Evolutionary conservation across 495 filamentous ascomycete species (phyloP).

Genomic region (Aspergillus avenaceus): DNA sequence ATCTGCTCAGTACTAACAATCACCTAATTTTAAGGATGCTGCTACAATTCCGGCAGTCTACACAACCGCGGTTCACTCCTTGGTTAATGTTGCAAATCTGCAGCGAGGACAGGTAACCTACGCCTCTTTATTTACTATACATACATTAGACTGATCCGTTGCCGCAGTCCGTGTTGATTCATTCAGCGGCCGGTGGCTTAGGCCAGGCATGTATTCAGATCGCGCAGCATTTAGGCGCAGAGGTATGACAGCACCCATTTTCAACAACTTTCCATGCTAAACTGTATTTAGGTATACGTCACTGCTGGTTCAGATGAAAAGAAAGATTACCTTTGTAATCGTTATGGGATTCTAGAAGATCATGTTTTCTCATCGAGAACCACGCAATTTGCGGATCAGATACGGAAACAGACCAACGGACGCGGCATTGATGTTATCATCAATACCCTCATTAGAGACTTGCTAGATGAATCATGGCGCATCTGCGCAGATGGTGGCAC

Average conservation of each 20-base stretch:
- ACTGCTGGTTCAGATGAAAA: neutral
- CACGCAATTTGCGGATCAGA: neutral
- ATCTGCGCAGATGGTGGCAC: neutral
- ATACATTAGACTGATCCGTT: too few species aligned
- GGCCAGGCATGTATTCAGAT: slow-evolving; percentile 56
- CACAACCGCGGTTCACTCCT: slow-evolving; percentile 22
- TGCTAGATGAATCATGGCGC: neutral
- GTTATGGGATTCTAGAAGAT: neutral
- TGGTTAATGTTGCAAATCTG: slow-evolving; percentile 22
- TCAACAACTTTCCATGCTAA: too few species aligned
- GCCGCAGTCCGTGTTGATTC: slow-evolving; percentile 51
- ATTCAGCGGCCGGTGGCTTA: slow-evolving; percentile 48
- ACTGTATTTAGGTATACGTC: too few species aligned
- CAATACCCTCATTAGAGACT: neutral
- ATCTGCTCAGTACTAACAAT: too few species aligned
- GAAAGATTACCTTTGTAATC: neutral
- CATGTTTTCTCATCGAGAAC: neutral
- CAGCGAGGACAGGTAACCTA: slow-evolving; percentile 15
- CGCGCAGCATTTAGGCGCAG: neutral
- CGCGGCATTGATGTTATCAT: neutral
- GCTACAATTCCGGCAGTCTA: slow-evolving; percentile 31
- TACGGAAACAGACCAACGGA: neutral
- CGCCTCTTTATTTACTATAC: too few species aligned
- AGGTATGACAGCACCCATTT: too few species aligned
- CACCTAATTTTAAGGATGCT: slow-evolving; percentile 36